A percentile compares a stretch with the other conserved stretches of the same genome.
Evolutionary conservation across 2,329 filamentous ascomycete species (phyloP).

Genomic region (Eutypa lata): DNA sequence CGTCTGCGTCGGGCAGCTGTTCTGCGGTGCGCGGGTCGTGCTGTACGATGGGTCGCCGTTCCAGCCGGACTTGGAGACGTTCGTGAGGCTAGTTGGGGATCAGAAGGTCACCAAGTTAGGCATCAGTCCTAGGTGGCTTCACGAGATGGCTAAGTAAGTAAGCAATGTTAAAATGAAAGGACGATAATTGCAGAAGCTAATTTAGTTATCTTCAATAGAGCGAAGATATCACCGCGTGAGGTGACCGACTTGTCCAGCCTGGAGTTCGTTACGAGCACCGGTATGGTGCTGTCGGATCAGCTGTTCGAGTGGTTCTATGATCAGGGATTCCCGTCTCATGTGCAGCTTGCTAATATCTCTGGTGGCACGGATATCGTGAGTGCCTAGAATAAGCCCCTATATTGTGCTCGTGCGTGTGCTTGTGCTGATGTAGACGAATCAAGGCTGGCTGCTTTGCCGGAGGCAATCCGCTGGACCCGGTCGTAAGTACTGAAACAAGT

Average conservation of each 20-base stretch:
- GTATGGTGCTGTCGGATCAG: slow-evolving; percentile 76
- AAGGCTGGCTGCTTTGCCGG: slow-evolving; percentile 59
- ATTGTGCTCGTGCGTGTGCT: neutral
- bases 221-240: slow-evolving; percentile 58
- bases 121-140: slow-evolving; percentile 72
- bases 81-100: slow-evolving; percentile 60
- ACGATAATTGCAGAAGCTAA: no score
- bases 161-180: no score
- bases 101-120: slow-evolving; percentile 71
- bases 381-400: slow-evolving; percentile 1
- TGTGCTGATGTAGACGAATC: neutral
- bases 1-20: slow-evolving; percentile 53
- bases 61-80: slow-evolving; percentile 60
- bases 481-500: no score
- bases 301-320: slow-evolving; percentile 80
- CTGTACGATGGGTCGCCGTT: slow-evolving; percentile 87
- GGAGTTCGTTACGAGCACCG: slow-evolving; percentile 64
- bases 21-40: slow-evolving; percentile 59
- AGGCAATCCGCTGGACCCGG: slow-evolving; percentile 66
- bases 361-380: slow-evolving; percentile 74
- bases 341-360: slow-evolving; percentile 71
- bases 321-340: slow-evolving; percentile 61
- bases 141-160: slow-evolving; percentile 69
- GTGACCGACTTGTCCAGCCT: slow-evolving; percentile 62
- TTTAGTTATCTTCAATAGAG: no score